Percentiles rank a stretch among this genome's conserved stretches.
These are phyloP conservation scores for Pleurotus citrinopileatus DNA, from an alignment of 768 basidiomycete species.

Conservation along the genomic window DNA sequence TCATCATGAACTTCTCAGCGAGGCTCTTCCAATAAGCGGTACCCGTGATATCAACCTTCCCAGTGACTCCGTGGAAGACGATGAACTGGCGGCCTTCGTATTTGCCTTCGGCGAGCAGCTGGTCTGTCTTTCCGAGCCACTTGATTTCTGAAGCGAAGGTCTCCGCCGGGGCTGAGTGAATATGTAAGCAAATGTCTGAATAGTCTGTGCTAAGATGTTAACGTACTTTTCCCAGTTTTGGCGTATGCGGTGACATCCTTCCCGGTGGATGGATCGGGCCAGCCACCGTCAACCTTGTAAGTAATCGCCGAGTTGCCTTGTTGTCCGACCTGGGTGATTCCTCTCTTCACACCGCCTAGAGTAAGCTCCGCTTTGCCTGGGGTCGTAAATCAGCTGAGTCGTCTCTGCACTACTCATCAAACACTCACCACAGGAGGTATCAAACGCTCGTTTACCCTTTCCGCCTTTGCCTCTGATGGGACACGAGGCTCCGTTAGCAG, in stretches of 20 bases:
- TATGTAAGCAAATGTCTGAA: not conserved
- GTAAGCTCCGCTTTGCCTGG: not conserved
- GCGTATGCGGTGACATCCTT: not conserved
- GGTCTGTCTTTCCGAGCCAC: not conserved
- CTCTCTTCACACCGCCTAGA: not conserved
- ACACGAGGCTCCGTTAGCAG: not conserved
- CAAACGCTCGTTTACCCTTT: not conserved
- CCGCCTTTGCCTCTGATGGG: not conserved
- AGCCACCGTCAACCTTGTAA: not conserved
- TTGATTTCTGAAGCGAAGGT: not conserved
- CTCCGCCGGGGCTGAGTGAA: not conserved
- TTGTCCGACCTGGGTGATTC: not conserved
- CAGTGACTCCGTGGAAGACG: not conserved
- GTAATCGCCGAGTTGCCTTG: not conserved
- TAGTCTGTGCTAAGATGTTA: not conserved
- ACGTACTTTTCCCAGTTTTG: not conserved
- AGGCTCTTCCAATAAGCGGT: not conserved
- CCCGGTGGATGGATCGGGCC: not conserved
- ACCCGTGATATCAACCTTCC: not conserved
- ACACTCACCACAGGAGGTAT: not conserved
- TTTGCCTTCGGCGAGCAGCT: not conserved
- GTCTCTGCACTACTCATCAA: not conserved
- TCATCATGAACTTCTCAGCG: not conserved
- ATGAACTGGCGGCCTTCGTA: not conserved
- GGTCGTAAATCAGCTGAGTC: no score